Conservation (phyloP, 2,329 filamentous ascomycete genomes). For the Phoma sp. region DNA sequence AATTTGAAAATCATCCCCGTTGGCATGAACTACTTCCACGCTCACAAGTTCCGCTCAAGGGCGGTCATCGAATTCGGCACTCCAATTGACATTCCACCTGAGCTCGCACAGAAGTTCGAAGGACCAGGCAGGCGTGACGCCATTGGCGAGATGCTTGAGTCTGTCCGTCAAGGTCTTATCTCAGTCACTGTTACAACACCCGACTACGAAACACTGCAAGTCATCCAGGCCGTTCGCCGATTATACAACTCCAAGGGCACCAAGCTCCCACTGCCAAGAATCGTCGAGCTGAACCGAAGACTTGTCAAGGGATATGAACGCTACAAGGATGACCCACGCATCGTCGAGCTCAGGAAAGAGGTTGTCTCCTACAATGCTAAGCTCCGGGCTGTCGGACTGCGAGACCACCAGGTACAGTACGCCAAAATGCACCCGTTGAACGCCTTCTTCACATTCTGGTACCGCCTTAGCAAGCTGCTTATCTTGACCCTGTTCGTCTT, state of each 20-base stretch:
- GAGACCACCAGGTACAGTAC: conserved; percentile 94
- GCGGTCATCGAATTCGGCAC: conserved; percentile 95
- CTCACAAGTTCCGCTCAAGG: conserved; percentile 95
- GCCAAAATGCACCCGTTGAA: conserved; percentile 79
- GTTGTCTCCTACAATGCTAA: conserved; percentile 87
- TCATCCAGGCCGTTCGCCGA: conserved; percentile 91
- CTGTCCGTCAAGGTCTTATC: conserved; percentile 81
- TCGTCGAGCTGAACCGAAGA: conserved; percentile 91
- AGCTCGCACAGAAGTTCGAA: conserved; percentile 85
- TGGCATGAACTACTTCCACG: conserved; percentile 99
- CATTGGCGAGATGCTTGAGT: conserved; percentile 83
- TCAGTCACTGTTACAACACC: conserved; percentile 91
- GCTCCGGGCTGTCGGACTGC: conserved; percentile 82
- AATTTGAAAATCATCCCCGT: conserved; percentile 94
- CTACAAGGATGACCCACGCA: conserved; percentile 89
- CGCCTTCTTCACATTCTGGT: conserved; percentile 78
- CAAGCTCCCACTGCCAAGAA: conserved; percentile 87
- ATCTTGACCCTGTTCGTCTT: conserved; percentile 81
- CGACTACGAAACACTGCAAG: conserved; percentile 87
- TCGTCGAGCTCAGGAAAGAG: conserved; percentile 74
- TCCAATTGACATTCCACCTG: conserved; percentile 81
- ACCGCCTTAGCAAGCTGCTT: conserved; percentile 77
- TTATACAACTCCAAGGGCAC: conserved; percentile 95
- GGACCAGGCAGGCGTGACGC: conserved; percentile 76
- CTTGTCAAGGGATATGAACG: conserved; percentile 89